Base-by-base conservation (phyloP, 768 basidiomycete species). In the Boletus patriciae region DNA sequence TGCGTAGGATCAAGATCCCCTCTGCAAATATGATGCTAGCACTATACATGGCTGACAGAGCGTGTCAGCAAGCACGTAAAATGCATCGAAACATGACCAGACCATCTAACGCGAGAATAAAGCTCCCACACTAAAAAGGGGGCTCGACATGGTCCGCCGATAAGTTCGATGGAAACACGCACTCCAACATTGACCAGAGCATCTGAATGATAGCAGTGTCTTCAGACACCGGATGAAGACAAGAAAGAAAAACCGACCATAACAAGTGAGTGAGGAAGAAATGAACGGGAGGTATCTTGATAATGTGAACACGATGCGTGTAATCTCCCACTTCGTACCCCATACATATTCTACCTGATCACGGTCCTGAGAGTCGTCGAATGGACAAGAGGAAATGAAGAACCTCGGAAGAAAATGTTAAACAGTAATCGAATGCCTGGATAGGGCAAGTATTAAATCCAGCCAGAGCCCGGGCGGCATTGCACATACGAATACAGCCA, bases 241-340 rank as follows among this genome's bases (percentile, higher is more conserved):
- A 37, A 27, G 12, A 54, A 40, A 7, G 13, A 2, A 40, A 48
- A 21, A 57, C 59, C 3, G 9, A 65, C 68, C 48, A 47, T 63
- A 68, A 31, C 62, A 62, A 12, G 61, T 55, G n/a, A 65, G 36
- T 0, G 55, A 52, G 16, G 60, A 53, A 12, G 62, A 38, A 48
- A 69, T 3, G 33, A 69, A 64, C 27, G 70, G 50, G 36, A 71
- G 50, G 52, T 71, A 71, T 60, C 68, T 69, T 44, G 69, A 52
- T 10, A 69, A 7, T 6, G 67, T 64, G 46, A 69, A 69, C 18
- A 71, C 51, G 23, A 62, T 36, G 36, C 67, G 67, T 34, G 69
- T 36, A 7, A 23, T 21, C n/a, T 51, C 57, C 68, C 68, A 71
- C 36, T 53, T 64, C 9, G 62, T 57, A 12, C 65, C 60, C 67